These are phyloP conservation scores for Biscogniauxia sp. DNA, from an alignment of 2,329 filamentous ascomycete species.

Conservation along the genomic window DNA sequence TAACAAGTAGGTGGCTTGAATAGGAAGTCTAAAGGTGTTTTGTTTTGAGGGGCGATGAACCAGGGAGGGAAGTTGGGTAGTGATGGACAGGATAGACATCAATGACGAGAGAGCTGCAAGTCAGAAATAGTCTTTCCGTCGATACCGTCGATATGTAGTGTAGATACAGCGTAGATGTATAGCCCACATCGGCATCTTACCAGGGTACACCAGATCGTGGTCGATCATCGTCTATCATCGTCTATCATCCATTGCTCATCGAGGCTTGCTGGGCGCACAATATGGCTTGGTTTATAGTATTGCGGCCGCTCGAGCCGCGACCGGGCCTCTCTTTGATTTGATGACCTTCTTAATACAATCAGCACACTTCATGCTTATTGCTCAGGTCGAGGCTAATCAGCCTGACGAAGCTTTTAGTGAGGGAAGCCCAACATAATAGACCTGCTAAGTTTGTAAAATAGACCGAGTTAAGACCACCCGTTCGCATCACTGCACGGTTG, in stretches of 20 bases:
- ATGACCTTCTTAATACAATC: slow-evolving; percentile 12
- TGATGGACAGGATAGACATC: neutral
- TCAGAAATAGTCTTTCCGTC: neutral
- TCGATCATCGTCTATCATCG: slow-evolving; percentile 11
- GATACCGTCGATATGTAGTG: no score
- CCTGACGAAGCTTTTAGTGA: neutral
- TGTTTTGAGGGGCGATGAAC: neutral
- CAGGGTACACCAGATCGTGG: slow-evolving; percentile 9
- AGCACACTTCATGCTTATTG: neutral
- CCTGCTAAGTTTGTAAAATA: neutral
- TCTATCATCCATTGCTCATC: neutral
- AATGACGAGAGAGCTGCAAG: neutral
- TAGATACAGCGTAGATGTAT: no score
- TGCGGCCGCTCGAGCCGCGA: slow-evolving; percentile 21
- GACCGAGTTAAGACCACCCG: neutral
- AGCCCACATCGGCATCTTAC: slow-evolving; percentile 6
- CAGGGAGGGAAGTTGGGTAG: neutral
- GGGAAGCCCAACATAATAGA: neutral
- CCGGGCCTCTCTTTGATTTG: slow-evolving; percentile 13
- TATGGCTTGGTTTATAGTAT: slow-evolving; percentile 5
- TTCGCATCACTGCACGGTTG: neutral
- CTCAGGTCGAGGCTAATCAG: neutral
- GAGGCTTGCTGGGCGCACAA: slow-evolving; percentile 1
- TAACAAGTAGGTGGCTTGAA: no score
- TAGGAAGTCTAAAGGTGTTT: no score